Evolutionary conservation across 352 stramenopile species (phyloP).

Genomic region (Pythium diclinum): DNA sequence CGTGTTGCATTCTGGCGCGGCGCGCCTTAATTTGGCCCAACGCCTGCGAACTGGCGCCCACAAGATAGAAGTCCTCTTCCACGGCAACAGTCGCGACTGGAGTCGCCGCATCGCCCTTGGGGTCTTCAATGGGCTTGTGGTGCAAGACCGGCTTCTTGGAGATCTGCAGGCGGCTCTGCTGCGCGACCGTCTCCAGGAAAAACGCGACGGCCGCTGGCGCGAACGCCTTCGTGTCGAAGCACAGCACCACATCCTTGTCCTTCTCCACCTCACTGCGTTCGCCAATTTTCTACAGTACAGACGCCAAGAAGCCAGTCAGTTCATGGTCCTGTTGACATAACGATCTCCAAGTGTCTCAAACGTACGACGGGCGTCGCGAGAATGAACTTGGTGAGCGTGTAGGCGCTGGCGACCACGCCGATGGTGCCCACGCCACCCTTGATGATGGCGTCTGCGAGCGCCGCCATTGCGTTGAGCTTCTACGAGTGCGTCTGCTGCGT

Average conservation of each 20-base stretch:
- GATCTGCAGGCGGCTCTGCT: conserved; percentile 61
- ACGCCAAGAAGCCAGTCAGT: conserved; percentile 1
- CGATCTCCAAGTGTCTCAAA: neutral
- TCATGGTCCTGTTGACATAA: neutral
- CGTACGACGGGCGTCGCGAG: conserved; percentile 61
- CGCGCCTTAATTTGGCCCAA: conserved; percentile 62
- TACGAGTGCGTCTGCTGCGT: neutral
- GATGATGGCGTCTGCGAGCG: conserved; percentile 52
- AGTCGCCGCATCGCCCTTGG: neutral
- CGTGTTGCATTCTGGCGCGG: conserved; percentile 46
- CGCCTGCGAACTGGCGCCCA: conserved; percentile 46
- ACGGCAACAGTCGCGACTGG: neutral
- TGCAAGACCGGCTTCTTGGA: conserved; percentile 41
- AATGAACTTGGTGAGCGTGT: conserved; percentile 83
- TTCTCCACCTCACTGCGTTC: conserved; percentile 49
- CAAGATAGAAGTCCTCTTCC: conserved; percentile 46
- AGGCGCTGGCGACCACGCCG: conserved; percentile 69
- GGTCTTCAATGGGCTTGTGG: conserved; percentile 17
- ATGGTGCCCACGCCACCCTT: conserved; percentile 69
- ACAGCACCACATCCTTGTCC: conserved; percentile 70
- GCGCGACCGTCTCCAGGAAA: conserved; percentile 60
- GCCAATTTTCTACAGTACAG: conserved; percentile 45
- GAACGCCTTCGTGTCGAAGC: conserved; percentile 65
- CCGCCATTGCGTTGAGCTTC: conserved; percentile 35
- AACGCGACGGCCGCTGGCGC: conserved; percentile 47